Evolutionary conservation across 2,329 filamentous ascomycete species (phyloP), one percentile per base, ranked within the genome.

Genomic region (Xylariaceae sp.): DNA sequence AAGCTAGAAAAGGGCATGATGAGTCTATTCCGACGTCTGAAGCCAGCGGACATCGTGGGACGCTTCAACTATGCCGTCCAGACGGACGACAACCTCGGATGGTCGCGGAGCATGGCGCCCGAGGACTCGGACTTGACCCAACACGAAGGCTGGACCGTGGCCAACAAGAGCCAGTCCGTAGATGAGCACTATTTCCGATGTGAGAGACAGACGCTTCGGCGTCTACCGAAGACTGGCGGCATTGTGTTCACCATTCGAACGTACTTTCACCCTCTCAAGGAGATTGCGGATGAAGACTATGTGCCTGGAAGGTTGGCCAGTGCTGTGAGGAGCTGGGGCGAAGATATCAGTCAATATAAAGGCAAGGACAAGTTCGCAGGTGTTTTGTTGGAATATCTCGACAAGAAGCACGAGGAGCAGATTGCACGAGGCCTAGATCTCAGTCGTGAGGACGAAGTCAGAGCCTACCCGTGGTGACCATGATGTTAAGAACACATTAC

Each of bases 41-140:
- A 82, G 68, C 87, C 88, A 1, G 85, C 90, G 48, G 83, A 84
- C 50, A 81, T 80, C n/a, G 78, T 80, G 60, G 73, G 71, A 55
- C 79, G 90, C 60, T 90, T 92, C 71, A 93, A 94, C 71, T 95
- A 94, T 74, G 95, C 95, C 76, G 82, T 95, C 63, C 90, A 95
- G 74, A 89, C 94, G 1, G 90, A 95, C 69, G 89, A 92, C 58
- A 74, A 81, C 4, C 77, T 96, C 1, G 78, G 88, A 0, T 95
- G 90, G 90, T 89, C 86, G 60, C 76, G 79, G 68, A 89, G 85
- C 67, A 92, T 95, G 65, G 90, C 90, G 0, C 67, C 75, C 13
- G 91, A 95, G 73, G 89, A 95, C 70, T 74, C 55, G 9, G 39
- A 75, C 0, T 74, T 77, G 0, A 77, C 57, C 34, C 58, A 58